A percentile compares a stretch with the other conserved stretches of the same genome.
Conservation (phyloP, 805 yeast genomes). For the Sungouiella blattae region DNA sequence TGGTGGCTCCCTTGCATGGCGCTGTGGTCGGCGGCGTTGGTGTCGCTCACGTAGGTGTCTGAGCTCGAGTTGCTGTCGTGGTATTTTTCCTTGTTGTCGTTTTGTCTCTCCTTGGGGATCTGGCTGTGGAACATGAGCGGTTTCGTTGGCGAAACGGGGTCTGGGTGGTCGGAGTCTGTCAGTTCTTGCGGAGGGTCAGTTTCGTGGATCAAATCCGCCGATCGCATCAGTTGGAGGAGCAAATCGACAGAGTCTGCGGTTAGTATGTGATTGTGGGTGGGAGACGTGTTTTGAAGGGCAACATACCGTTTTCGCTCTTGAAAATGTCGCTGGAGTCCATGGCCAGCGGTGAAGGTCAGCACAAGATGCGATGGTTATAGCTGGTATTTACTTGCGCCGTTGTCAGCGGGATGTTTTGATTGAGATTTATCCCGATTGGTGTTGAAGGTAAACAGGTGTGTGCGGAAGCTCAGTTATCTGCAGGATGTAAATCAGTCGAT, state of each 20-base stretch:
- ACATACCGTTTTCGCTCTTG: conserved; percentile 28
- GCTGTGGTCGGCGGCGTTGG: conserved; percentile 6
- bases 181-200: neutral
- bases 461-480: too few relatives aligned
- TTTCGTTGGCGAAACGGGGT: conserved; percentile 26
- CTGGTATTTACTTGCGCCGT: too few relatives aligned
- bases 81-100: conserved; percentile 5
- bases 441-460: too few relatives aligned
- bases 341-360: too few relatives aligned
- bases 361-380: too few relatives aligned
- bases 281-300: neutral
- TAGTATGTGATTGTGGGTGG: conserved; percentile 10
- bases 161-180: neutral
- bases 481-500: too few relatives aligned
- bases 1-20: conserved; percentile 1
- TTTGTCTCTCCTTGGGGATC: too few relatives aligned
- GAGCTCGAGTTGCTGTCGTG: conserved; percentile 38
- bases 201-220: too few relatives aligned
- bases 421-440: too few relatives aligned
- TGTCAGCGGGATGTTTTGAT: too few relatives aligned
- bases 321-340: conserved; percentile 15
- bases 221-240: conserved; percentile 23
- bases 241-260: conserved; percentile 28
- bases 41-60: conserved; percentile 40
- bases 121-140: conserved; percentile 27